A percentile compares a stretch with the other conserved stretches of the same genome.
These are phyloP conservation scores for Epichloe sibirici DNA, from an alignment of 2,329 filamentous ascomycete genomes.

Conservation along the genomic window DNA sequence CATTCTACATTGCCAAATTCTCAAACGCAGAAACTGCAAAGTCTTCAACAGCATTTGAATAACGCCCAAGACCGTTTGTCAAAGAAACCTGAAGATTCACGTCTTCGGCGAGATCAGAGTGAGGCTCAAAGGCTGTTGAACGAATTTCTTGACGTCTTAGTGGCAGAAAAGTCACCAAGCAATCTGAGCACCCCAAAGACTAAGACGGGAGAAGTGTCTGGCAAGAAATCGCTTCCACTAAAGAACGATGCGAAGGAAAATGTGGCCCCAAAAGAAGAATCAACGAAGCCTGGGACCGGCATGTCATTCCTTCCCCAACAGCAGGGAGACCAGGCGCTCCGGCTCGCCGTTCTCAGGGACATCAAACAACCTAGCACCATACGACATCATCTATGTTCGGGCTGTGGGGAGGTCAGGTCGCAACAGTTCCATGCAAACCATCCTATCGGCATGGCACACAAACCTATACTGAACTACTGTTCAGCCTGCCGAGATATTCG, in stretches of 20 bases:
- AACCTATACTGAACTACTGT: conserved; percentile 22
- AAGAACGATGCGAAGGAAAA: conserved; percentile 1
- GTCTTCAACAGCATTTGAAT: conserved; percentile 17
- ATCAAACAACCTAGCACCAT: conserved; percentile 11
- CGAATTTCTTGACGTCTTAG: conserved; percentile 12
- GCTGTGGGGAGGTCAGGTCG: conserved; percentile 25
- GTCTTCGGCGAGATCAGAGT: conserved; percentile 14
- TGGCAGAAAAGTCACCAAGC: neutral
- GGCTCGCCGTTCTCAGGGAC: conserved; percentile 3
- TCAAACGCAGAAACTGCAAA: conserved; percentile 9
- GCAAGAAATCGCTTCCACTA: conserved; percentile 9
- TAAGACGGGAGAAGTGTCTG: neutral
- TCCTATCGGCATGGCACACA: conserved; percentile 14
- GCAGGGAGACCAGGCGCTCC: neutral
- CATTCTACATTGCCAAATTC: neutral
- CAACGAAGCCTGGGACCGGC: neutral
- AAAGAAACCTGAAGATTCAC: conserved; percentile 11
- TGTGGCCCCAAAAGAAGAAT: neutral
- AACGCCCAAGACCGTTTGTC: conserved; percentile 14
- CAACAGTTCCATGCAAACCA: conserved; percentile 22
- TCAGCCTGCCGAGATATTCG: conserved; percentile 19
- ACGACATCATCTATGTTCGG: conserved; percentile 23
- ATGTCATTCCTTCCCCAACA: neutral
- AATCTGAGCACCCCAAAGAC: neutral
- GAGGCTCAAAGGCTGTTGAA: conserved; percentile 20